phyloP scores from a whole-genome alignment of 768 basidiomycete species.

The Trametes punicea region DNA sequence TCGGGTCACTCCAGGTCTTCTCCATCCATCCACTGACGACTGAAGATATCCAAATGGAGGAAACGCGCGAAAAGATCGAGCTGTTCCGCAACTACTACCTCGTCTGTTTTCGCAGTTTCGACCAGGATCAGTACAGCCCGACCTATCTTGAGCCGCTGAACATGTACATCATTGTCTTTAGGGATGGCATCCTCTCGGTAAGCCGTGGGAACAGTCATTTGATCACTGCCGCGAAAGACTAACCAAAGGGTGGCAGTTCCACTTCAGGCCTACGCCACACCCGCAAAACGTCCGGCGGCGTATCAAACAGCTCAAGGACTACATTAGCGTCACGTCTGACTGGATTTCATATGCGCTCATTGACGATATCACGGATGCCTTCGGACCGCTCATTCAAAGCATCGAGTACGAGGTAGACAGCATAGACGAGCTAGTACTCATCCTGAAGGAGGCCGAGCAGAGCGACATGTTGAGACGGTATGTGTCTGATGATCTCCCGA shows the following conservation, averaged over 20 bases:
- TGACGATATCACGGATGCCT: conserved; percentile 99
- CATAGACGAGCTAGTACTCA: conserved; percentile 96
- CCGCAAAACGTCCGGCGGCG: conserved; percentile 97
- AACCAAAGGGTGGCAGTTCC: conserved; percentile 58
- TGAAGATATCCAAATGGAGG: conserved; percentile 99
- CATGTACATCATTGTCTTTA: conserved; percentile 99
- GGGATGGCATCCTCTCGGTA: conserved; percentile 93
- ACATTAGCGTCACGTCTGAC: conserved; percentile 97
- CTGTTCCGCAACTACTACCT: conserved; percentile 98
- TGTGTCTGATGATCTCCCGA: conserved; percentile 18
- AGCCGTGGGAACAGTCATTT: too few species aligned
- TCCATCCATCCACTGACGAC: conserved; percentile 96
- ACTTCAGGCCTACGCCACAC: conserved; percentile 95
- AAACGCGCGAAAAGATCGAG: conserved; percentile 99
- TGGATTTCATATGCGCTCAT: conserved; percentile 99
- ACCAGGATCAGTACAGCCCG: conserved; percentile 96
- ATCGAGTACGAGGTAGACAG: conserved; percentile 99
- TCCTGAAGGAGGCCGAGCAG: conserved; percentile 93
- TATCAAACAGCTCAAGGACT: conserved; percentile 98
- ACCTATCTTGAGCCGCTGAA: conserved; percentile 97
- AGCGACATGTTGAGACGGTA: conserved; percentile 91
- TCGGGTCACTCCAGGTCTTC: conserved; percentile 71
- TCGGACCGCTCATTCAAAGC: conserved; percentile 95
- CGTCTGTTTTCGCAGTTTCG: conserved; percentile 98
- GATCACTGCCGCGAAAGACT: conserved; percentile 15